Percentiles rank a stretch among this genome's conserved stretches.
Evolutionary conservation across 768 basidiomycete species (phyloP).

Genomic region (Russula earlei): DNA sequence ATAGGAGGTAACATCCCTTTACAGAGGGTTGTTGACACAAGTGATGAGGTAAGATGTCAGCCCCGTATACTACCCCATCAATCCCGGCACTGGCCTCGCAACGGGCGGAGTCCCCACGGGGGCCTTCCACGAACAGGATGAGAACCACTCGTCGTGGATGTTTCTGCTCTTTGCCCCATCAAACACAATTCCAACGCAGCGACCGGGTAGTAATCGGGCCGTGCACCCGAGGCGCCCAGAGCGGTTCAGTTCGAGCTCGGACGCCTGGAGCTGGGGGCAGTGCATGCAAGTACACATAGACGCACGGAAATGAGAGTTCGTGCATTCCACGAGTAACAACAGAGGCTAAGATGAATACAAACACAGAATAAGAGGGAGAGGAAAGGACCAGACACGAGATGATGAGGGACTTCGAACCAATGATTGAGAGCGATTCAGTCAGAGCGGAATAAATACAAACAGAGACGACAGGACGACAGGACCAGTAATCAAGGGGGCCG

Average conservation of each 20-base stretch:
- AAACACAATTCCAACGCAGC: neutral
- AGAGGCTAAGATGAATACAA: slow-evolving; percentile 4
- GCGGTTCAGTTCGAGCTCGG: slow-evolving; percentile 7
- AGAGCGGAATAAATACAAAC: slow-evolving; percentile 6
- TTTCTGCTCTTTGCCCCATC: slow-evolving; percentile 31
- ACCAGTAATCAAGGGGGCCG: neutral
- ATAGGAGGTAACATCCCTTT: neutral
- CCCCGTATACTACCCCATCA: slow-evolving; percentile 75
- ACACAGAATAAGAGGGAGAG: neutral
- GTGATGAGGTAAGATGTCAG: slow-evolving; percentile 37
- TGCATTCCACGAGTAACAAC: neutral
- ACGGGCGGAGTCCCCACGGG: slow-evolving; percentile 76
- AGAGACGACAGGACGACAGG: neutral
- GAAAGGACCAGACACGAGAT: neutral
- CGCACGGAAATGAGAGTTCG: neutral
- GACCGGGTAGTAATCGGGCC: slow-evolving; percentile 14
- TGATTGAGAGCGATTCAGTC: neutral
- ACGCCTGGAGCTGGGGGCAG: slow-evolving; percentile 7
- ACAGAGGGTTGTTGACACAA: neutral
- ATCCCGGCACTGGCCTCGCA: slow-evolving; percentile 67
- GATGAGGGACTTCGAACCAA: neutral
- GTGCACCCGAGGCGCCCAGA: slow-evolving; percentile 11
- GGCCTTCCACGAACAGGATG: slow-evolving; percentile 30
- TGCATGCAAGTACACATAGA: neutral
- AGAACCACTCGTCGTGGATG: slow-evolving; percentile 30